phyloP scores from a whole-genome alignment of 2,329 filamentous ascomycete species.

The Colletotrichum sp. region DNA sequence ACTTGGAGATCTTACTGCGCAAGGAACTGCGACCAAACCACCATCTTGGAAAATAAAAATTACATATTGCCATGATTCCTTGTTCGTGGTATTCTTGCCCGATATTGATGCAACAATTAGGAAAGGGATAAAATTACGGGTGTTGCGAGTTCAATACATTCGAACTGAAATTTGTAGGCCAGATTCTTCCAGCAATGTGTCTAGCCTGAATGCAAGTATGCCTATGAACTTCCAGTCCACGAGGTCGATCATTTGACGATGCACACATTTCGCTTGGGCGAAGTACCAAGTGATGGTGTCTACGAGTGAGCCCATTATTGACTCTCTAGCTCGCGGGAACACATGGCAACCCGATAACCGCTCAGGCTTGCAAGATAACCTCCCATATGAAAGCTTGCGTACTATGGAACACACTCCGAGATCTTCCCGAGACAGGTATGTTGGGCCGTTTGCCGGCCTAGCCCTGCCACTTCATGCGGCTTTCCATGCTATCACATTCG shows the following conservation, averaged over 20 bases:
- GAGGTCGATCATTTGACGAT: not conserved
- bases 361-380: not conserved
- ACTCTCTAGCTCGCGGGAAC: not conserved
- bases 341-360: not conserved
- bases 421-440: not conserved
- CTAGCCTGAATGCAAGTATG: not conserved
- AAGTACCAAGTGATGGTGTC: not conserved
- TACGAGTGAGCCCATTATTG: not conserved
- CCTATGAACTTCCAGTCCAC: not conserved
- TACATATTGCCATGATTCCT: rapidly evolving
- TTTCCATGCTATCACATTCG: not conserved
- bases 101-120: rapidly evolving
- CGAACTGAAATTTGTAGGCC: not conserved
- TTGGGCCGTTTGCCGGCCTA: not conserved
- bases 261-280: not conserved
- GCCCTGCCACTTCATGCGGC: not conserved
- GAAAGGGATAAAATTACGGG: rapidly evolving
- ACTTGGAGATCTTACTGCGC: not conserved
- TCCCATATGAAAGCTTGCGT: not conserved
- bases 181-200: not conserved
- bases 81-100: rapidly evolving
- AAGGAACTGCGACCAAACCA: not conserved
- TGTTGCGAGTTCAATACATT: rapidly evolving
- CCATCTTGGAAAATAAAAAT: not conserved
- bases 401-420: not conserved